Evolutionary conservation across 2,329 filamentous ascomycete genomes (phyloP).

Genomic region (Aspergillus caelatus): DNA sequence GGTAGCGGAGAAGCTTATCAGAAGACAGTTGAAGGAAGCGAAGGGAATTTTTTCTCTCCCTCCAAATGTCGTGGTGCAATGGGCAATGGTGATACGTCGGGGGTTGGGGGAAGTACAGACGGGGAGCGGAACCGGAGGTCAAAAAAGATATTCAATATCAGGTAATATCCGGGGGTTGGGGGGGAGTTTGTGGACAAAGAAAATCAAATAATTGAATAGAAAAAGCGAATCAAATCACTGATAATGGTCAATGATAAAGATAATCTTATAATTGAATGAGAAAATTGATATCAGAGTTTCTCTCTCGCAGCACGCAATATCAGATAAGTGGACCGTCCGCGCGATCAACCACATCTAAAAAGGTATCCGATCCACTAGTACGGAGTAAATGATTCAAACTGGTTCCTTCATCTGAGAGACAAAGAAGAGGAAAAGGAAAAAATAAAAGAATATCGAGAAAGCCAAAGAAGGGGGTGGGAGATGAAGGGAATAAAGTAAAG

Average conservation of each 20-base stretch:
- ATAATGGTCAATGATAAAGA: slow-evolving; percentile 7
- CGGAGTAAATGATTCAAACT: too few relatives aligned
- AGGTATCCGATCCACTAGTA: not conserved
- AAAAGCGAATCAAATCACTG: not conserved
- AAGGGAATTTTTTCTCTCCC: not conserved
- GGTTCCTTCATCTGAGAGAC: not conserved
- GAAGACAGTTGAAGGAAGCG: not conserved
- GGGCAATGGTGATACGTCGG: slow-evolving; percentile 11
- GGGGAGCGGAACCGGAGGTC: slow-evolving; percentile 23
- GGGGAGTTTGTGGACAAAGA: not conserved
- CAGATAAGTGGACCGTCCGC: slow-evolving; percentile 3
- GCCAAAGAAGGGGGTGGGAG: not conserved
- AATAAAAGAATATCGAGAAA: not conserved
- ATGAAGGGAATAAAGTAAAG: not conserved
- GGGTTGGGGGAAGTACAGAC: slow-evolving; percentile 18
- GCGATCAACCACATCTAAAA: not conserved
- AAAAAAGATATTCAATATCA: slow-evolving; percentile 7
- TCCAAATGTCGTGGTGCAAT: slow-evolving; percentile 1
- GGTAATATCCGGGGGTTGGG: not conserved
- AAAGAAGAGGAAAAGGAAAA: not conserved
- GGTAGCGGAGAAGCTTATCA: slow-evolving; percentile 31
- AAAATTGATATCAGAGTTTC: slow-evolving; percentile 5
- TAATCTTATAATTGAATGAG: slow-evolving; percentile 4
- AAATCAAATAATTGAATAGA: not conserved
- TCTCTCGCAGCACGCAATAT: slow-evolving; percentile 1